Conservation (phyloP, 2,329 filamentous ascomycete species). For the Colletotrichum sansevieriae region DNA sequence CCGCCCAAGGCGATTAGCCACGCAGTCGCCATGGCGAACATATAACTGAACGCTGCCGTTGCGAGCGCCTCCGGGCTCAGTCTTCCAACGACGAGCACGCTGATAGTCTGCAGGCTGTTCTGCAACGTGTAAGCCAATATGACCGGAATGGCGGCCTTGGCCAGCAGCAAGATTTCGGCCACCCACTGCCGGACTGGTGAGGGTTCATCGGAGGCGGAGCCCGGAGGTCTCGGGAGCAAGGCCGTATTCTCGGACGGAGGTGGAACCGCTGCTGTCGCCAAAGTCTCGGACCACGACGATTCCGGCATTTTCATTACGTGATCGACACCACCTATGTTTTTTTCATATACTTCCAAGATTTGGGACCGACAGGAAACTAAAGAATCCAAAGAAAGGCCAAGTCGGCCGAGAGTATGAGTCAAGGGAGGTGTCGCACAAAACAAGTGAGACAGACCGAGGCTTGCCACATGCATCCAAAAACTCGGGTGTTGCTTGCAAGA, state of each 20-base stretch:
- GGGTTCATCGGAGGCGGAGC: conserved; percentile 21
- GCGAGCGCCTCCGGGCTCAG: conserved; percentile 84
- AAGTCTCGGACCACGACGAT: conserved; percentile 21
- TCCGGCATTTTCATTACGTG: conserved; percentile 26
- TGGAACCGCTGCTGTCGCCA: conserved; percentile 6
- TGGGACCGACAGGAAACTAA: background rate
- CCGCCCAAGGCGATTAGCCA: conserved; percentile 90
- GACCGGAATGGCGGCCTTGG: conserved; percentile 79
- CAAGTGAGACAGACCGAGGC: conserved; percentile 25
- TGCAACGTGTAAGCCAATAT: conserved; percentile 89
- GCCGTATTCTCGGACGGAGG: conserved; percentile 39
- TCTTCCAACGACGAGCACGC: conserved; percentile 84
- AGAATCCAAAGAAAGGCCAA: background rate
- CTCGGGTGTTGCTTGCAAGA: conserved; percentile 4
- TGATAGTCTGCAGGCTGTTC: conserved; percentile 86
- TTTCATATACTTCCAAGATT: background rate
- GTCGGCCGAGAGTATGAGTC: conserved; percentile 27
- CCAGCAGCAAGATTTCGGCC: conserved; percentile 74
- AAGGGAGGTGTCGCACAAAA: conserved; percentile 25
- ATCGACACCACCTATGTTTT: background rate
- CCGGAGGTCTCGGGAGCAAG: conserved; percentile 38
- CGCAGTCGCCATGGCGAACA: conserved; percentile 92
- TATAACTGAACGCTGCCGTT: conserved; percentile 88
- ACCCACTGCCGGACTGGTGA: conserved; percentile 34
- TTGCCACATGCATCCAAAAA: conserved; percentile 4